phyloP scores from a whole-genome alignment of 495 filamentous ascomycete genomes.

The Trypethelium eluteriae region DNA sequence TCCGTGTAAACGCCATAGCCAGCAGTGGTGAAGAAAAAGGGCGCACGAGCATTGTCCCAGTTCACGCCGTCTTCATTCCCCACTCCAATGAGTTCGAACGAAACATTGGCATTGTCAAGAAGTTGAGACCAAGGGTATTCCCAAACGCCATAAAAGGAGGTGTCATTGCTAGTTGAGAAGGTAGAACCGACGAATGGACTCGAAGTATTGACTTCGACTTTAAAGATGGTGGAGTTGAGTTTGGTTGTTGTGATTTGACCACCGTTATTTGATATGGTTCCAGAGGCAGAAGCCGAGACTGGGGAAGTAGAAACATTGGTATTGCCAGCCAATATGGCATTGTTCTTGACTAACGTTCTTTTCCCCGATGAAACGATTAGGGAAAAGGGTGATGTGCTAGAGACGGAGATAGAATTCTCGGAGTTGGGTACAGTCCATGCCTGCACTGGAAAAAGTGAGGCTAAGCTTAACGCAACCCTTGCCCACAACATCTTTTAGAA shows the following conservation, averaged over 20 bases:
- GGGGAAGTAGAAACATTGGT: not conserved
- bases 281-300: not conserved
- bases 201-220: not conserved
- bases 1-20: slow-evolving; percentile 33
- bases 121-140: slow-evolving; percentile 31
- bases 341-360: not conserved
- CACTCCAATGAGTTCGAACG: slow-evolving; percentile 28
- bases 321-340: not conserved
- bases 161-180: not conserved
- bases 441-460: not conserved
- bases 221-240: not conserved
- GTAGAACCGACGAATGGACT: not conserved
- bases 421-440: not conserved
- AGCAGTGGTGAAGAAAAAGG: slow-evolving; percentile 31
- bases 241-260: slow-evolving; percentile 5
- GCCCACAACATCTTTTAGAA: not conserved
- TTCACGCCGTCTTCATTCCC: slow-evolving; percentile 28
- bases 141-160: slow-evolving; percentile 30
- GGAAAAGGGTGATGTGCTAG: slow-evolving; percentile 1
- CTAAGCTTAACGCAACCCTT: not conserved
- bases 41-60: slow-evolving; percentile 32
- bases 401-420: not conserved
- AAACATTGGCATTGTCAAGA: slow-evolving; percentile 27
- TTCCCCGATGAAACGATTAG: not conserved
- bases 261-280: not conserved